These are phyloP conservation scores for Primulina huaijiensis DNA, from an alignment of 257 asterid genomes.

Conservation along the genomic window DNA sequence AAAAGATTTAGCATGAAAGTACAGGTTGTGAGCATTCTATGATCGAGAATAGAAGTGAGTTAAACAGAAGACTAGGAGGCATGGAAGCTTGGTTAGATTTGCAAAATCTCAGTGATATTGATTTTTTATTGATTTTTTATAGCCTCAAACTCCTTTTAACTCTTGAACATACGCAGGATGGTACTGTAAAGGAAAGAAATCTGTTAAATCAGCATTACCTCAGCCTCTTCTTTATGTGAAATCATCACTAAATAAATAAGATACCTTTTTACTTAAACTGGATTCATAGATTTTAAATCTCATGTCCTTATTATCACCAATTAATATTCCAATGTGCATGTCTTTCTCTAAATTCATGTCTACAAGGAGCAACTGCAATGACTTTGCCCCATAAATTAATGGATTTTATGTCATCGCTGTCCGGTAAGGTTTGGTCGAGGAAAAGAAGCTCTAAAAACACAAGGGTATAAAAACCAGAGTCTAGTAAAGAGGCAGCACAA, in stretches of 20 bases:
- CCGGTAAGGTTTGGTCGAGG: not conserved
- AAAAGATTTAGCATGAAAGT: not conserved
- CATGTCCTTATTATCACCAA: not conserved
- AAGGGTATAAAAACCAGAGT: not conserved
- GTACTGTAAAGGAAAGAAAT: not conserved
- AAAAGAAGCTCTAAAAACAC: not conserved
- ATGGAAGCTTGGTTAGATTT: too few species aligned
- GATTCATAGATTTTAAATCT: not conserved
- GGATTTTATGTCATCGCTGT: not conserved
- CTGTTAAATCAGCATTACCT: not conserved
- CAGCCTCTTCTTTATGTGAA: not conserved
- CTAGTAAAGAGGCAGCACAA: not conserved
- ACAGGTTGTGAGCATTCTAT: too few species aligned
- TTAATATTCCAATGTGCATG: not conserved
- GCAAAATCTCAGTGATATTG: not conserved
- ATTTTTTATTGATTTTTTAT: too few species aligned
- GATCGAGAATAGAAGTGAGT: too few species aligned
- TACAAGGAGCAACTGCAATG: too few species aligned
- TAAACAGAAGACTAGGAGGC: too few species aligned
- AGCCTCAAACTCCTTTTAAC: not conserved
- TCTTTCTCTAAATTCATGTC: not conserved
- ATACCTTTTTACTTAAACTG: not conserved
- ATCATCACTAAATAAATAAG: not conserved
- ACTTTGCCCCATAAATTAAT: too few species aligned
- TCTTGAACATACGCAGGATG: not conserved